Conservation (phyloP, 2,329 filamentous ascomycete species). For the Clonostachys chloroleuca region DNA sequence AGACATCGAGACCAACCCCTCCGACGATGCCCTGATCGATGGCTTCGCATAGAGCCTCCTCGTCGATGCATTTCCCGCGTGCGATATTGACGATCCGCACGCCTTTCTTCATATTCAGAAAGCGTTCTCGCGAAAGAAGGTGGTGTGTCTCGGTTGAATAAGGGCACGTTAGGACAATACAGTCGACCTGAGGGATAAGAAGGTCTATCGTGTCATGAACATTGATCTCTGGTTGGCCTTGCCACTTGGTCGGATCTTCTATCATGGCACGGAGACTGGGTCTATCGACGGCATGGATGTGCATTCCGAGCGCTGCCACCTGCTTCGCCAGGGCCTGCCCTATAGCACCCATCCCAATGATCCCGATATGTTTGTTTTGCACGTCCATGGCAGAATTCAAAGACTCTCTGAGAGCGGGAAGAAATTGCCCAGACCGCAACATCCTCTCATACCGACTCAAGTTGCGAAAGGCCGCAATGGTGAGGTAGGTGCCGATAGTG, state of each 20-base stretch:
- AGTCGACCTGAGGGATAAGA: constrained; percentile 29
- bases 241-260: too few species aligned
- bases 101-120: constrained; percentile 6
- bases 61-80: constrained; percentile 4
- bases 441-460: constrained; percentile 29
- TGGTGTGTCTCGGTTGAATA: constrained; percentile 10
- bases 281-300: constrained; percentile 29
- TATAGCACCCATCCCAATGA: constrained; percentile 38
- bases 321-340: constrained; percentile 10
- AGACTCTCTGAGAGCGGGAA: not conserved
- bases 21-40: constrained; percentile 5
- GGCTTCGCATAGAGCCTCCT: constrained; percentile 7
- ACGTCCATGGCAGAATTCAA: constrained; percentile 28
- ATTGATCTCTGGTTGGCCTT: constrained; percentile 21
- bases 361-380: constrained; percentile 31
- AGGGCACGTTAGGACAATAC: constrained; percentile 20
- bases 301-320: constrained; percentile 32
- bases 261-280: not conserved
- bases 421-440: not conserved
- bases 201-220: constrained; percentile 22
- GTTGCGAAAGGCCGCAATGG: constrained; percentile 32
- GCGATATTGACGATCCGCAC: constrained; percentile 10
- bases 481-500: constrained; percentile 33
- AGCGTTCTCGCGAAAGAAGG: constrained; percentile 4
- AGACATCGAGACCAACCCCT: constrained; percentile 8